Evolutionary conservation across 2,329 filamentous ascomycete genomes (phyloP), one percentile per base, ranked within the genome.

Genomic region (Amauroascus niger): DNA sequence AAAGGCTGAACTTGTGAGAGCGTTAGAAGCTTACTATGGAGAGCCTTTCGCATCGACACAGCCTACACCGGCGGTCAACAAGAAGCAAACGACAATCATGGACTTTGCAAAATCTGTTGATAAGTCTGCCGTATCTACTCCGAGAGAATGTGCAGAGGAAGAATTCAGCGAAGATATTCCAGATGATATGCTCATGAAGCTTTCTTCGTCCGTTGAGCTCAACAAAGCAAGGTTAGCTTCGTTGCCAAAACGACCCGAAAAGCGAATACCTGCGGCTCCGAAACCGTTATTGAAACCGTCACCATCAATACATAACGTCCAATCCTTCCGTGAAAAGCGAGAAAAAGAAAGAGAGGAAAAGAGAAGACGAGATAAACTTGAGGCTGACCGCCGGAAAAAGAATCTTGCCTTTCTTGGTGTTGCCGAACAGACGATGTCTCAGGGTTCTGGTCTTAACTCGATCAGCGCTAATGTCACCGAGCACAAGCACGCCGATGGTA

Each of bases 391-490:
- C 58, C 81, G 87, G 6, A 85, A 82, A 67, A 83, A 73, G 61
- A 70, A 69, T 48, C 50, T 65, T 49, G 62, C 79, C 44, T 68
- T 79, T 6, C 71, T 76, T 49, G 74, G 77, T 55, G 71, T 77
- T 60, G 65, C 72, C 22, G 68, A 74, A 45, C 76, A 79, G 30
- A 83, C 83, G n/a, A 73, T 79, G 7, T 84, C 87, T 55, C 87
- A 89, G 65, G 88, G 88, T 1, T 93, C 88, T 55, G 88, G 86
- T 18, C 71, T 93, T 8, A 78, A 80, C 58, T 84, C 83, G 24
- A 77, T 94, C 48, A 80, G 86, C 33, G 75, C 89, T 1, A 74
- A 80, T 53, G 88, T 87, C 55, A 93, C 91, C 69, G 88, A 93
- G 52, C 86, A 91, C 63, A 78, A 80, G 2, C 79, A 80, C 1